A percentile compares a stretch with the other conserved stretches of the same genome.
These are phyloP conservation scores for Colletotrichum liaoningense DNA, from an alignment of 2,329 filamentous ascomycete species.

Conservation along the genomic window DNA sequence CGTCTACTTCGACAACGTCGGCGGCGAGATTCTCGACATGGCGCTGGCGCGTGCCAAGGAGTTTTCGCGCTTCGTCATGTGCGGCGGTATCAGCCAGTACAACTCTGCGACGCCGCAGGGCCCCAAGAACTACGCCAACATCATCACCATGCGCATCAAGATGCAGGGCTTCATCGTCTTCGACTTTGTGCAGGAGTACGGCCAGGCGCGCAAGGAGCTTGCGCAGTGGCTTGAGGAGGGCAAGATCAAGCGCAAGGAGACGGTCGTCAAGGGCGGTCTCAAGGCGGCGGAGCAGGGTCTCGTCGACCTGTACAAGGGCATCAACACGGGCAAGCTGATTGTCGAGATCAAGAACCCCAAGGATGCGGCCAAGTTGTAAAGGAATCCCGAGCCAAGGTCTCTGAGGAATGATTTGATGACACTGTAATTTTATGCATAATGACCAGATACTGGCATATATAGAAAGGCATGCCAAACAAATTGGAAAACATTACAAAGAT, in stretches of 20 bases:
- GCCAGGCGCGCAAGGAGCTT: slow-evolving; percentile 69
- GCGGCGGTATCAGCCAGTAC: slow-evolving; percentile 78
- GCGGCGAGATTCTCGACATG: slow-evolving; percentile 76
- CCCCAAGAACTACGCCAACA: slow-evolving; percentile 65
- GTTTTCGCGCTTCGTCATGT: slow-evolving; percentile 76
- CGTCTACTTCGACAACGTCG: slow-evolving; percentile 81
- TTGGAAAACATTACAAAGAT: not conserved
- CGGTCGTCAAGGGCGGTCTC: slow-evolving; percentile 77
- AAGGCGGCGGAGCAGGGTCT: slow-evolving; percentile 72
- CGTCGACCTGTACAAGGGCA: slow-evolving; percentile 72
- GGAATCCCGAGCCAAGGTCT: not conserved
- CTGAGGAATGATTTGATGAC: slow-evolving; percentile 27
- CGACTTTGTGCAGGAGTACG: slow-evolving; percentile 71
- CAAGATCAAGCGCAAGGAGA: slow-evolving; percentile 78
- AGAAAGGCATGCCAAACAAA: not conserved
- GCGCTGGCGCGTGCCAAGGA: slow-evolving; percentile 72
- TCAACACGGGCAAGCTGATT: slow-evolving; percentile 76
- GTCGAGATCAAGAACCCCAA: slow-evolving; percentile 59
- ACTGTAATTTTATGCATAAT: slow-evolving; percentile 25
- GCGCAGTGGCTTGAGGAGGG: slow-evolving; percentile 77
- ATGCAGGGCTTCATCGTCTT: slow-evolving; percentile 82
- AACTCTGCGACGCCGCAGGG: slow-evolving; percentile 68
- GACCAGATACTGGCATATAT: not conserved
- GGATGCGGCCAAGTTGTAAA: slow-evolving; percentile 33
- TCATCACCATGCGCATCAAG: slow-evolving; percentile 65